phyloP scores from a whole-genome alignment of 805 yeast genomes.

The Allodekkera sacchari region DNA sequence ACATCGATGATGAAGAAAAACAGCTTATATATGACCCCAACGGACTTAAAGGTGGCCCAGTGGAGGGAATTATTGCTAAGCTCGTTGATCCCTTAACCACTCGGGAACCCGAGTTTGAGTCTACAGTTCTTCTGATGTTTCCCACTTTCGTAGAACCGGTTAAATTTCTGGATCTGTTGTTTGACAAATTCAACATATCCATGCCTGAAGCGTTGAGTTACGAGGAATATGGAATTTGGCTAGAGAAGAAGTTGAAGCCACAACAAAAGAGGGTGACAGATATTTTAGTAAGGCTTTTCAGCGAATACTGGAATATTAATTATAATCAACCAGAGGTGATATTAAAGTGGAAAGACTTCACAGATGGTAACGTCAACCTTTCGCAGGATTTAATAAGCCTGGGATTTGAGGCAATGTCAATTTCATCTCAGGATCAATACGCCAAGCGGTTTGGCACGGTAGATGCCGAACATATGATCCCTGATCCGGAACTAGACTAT shows the following conservation, averaged over 20 bases:
- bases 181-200: constrained; percentile 56
- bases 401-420: constrained; percentile 16
- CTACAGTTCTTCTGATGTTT: constrained; percentile 67
- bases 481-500: constrained; percentile 14
- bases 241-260: constrained; percentile 58
- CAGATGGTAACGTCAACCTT: constrained; percentile 8
- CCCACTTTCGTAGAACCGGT: constrained; percentile 62
- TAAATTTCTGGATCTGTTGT: constrained; percentile 50
- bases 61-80: constrained; percentile 69
- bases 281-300: constrained; percentile 57
- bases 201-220: constrained; percentile 86
- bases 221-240: constrained; percentile 76
- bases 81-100: constrained; percentile 64
- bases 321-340: constrained; percentile 41
- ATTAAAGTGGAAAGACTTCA: constrained; percentile 19
- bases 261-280: constrained; percentile 59
- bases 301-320: constrained; percentile 60
- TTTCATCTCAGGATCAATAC: constrained; percentile 20
- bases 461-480: constrained; percentile 9
- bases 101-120: constrained; percentile 52
- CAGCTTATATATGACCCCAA: constrained; percentile 50
- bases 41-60: constrained; percentile 81
- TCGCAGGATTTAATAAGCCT: constrained; percentile 7
- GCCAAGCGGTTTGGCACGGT: constrained; percentile 13
- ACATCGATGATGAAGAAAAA: constrained; percentile 50